Conservation (phyloP, 129 eudicot genomes). For the Tagetes patula region DNA sequence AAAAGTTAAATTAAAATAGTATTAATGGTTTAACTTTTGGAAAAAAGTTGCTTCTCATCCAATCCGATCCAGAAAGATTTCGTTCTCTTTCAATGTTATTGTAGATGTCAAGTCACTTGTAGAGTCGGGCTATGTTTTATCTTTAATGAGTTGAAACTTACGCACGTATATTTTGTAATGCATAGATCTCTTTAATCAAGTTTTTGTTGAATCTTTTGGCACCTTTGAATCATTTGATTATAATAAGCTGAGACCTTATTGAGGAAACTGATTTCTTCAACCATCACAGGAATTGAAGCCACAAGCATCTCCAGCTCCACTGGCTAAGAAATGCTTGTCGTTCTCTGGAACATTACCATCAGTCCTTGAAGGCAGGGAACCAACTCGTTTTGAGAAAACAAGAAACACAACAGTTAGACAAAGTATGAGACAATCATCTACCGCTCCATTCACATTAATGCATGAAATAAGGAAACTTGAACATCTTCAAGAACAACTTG, state of each 20-base stretch:
- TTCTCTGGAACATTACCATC: slow-evolving; percentile 66
- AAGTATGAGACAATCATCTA: slow-evolving; percentile 79
- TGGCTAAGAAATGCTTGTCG: slow-evolving; percentile 78
- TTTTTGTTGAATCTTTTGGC: not conserved
- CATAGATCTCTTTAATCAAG: not conserved
- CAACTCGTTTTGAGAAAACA: slow-evolving; percentile 40
- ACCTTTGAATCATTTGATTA: not conserved
- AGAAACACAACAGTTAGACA: slow-evolving; percentile 60
- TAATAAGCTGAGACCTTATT: not conserved
- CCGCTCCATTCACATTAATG: slow-evolving; percentile 93
- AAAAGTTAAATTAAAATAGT: not conserved
- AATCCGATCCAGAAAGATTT: not conserved
- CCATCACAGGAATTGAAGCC: slow-evolving; percentile 44
- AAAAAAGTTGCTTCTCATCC: not conserved
- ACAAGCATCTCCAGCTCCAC: slow-evolving; percentile 46
- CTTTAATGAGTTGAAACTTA: not conserved
- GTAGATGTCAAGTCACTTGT: not conserved
- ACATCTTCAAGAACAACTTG: slow-evolving; percentile 95
- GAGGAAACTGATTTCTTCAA: slow-evolving; percentile 1
- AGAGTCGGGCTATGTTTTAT: not conserved
- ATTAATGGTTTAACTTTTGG: not conserved
- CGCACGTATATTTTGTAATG: not conserved
- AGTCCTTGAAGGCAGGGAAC: slow-evolving; percentile 55
- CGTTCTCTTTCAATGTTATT: not conserved
- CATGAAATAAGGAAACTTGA: slow-evolving; percentile 93